Base-by-base conservation (phyloP, 108 stramenopile species). In the Poteriospumella lacustris region DNA sequence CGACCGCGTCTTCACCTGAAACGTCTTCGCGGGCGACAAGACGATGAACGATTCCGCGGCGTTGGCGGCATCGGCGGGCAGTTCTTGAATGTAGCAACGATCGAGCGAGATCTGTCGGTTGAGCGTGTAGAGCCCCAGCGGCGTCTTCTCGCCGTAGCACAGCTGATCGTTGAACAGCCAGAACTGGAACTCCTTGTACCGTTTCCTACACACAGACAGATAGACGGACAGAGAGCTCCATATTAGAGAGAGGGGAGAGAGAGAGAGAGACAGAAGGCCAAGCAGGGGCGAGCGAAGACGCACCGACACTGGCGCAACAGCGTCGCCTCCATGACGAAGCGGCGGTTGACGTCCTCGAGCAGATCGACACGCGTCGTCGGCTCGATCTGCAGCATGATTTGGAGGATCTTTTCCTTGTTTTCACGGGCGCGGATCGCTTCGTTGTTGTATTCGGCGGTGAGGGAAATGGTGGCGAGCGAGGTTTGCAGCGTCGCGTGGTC, bases 171-270 rank as follows among this genome's bases (percentile, higher is more conserved):
- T 42, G 31, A 73, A 73, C 42, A 73, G 33, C 70, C 70, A 73
- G 31, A 73, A 73, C 12, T 56, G 43, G 33, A 73, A 73, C 41
- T 73, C 70, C 36, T 73, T 73, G 19, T 64, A 64, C 9, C 60
- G 29, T 64, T 33, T 15, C 24, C 52, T 56, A 56, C 24, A 24
- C 24, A 56, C 15, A 15, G 24, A 56, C 15, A 56, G 24, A 19
- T 19, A 24, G 24, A 19, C 24, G 24, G 52, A 56, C 15, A 56
- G 15, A 56, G 52, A 56, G 15, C 24, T n/a, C n/a, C n/a, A n/a
- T n/a, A n/a, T n/a, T n/a, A n/a, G n/a, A n/a, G n/a, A n/a, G n/a
- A n/a, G n/a, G n/a, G n/a, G n/a, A n/a, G n/a, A n/a, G n/a, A n/a
- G n/a, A n/a, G n/a, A n/a, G n/a, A n/a, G n/a, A n/a, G n/a, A n/a